phyloP scores from a whole-genome alignment of 345 rosid genomes.

The Lenwebbia sp. region DNA sequence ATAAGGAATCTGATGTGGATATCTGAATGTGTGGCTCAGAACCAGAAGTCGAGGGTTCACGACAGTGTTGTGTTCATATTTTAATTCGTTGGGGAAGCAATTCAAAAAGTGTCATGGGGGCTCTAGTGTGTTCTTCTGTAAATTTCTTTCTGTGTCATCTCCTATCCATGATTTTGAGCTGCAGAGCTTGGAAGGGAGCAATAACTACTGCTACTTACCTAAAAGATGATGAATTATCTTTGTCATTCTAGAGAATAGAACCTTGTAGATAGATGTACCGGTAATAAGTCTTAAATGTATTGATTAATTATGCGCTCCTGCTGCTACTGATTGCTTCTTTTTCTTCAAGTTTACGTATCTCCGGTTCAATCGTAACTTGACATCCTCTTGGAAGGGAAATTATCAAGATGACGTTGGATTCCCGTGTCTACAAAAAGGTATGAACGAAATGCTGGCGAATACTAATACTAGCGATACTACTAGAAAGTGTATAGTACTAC shows the following conservation, averaged over 20 bases:
- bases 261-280: not conserved
- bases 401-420: not conserved
- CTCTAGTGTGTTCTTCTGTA: not conserved
- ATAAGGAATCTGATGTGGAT: constrained; percentile 98
- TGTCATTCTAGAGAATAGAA: not conserved
- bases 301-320: not conserved
- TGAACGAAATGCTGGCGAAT: not conserved
- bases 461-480: not conserved
- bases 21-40: constrained; percentile 96
- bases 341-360: not conserved
- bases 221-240: not conserved
- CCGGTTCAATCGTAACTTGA: fast-evolving
- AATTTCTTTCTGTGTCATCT: not conserved
- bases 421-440: not conserved
- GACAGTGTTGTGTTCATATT: constrained; percentile 97
- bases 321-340: not conserved
- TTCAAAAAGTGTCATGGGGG: not conserved
- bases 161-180: not conserved
- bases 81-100: constrained; percentile 8
- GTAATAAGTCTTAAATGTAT: not conserved
- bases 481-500: not conserved
- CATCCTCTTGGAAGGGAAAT: not conserved
- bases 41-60: constrained; percentile 95
- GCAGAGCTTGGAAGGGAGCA: not conserved
- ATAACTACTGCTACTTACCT: not conserved